phyloP scores from a whole-genome alignment of 345 rosid species.

The Bruguiera parviflora region DNA sequence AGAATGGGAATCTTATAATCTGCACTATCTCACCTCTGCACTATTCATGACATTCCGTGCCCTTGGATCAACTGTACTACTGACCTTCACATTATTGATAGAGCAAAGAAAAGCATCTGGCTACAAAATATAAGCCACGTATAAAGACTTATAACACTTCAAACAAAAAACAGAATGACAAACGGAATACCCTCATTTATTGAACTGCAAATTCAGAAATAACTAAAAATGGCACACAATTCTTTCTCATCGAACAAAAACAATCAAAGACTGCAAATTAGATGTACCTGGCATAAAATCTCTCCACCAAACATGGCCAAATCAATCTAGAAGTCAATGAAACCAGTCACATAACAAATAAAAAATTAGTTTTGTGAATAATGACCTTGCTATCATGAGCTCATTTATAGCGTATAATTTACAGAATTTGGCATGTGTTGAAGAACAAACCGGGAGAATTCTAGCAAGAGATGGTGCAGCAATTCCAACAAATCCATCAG shows the following conservation, averaged over 20 bases:
- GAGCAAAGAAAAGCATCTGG: slow-evolving; percentile 99
- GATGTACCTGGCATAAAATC: slow-evolving; percentile 83
- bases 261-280: slow-evolving; percentile 10
- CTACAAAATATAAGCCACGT: slow-evolving; percentile 53
- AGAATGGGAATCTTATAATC: neutral
- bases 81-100: slow-evolving; percentile 83
- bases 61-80: slow-evolving; percentile 66
- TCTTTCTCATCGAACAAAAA: neutral
- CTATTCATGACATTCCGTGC: slow-evolving; percentile 61
- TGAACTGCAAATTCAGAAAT: neutral
- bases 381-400: slow-evolving; percentile 1
- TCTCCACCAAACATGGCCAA: slow-evolving; percentile 92
- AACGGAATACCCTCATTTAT: neutral
- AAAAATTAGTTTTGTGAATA: slow-evolving; percentile 10
- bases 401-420: neutral
- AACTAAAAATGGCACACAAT: neutral
- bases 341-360: slow-evolving; percentile 20
- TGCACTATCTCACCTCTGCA: slow-evolving; percentile 61
- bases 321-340: slow-evolving; percentile 55
- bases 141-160: slow-evolving; percentile 6
- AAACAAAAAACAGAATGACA: slow-evolving; percentile 1
- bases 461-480: slow-evolving; percentile 96
- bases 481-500: slow-evolving; percentile 85
- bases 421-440: slow-evolving; percentile 12
- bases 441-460: slow-evolving; percentile 84